Evolutionary conservation across 106 monocot species (phyloP), one percentile per base, ranked within the genome.

Genomic region (Xerophyta viscosa): DNA sequence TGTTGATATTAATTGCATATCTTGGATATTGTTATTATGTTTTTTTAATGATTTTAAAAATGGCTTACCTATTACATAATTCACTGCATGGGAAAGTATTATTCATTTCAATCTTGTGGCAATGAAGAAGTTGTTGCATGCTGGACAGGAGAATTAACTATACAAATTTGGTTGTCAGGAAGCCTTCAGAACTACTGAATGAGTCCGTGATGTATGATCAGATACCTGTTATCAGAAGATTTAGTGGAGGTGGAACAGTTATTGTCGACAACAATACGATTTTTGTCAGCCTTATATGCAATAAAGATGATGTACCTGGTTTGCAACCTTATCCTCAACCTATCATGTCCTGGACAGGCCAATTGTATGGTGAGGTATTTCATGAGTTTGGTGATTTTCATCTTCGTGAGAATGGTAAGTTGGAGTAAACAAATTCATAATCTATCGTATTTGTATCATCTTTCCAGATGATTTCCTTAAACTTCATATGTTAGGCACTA

Each of bases 201-300:
- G 60, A 78, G 31, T 41, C 67, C 27, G 88, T 88, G 57, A 65
- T 88, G 45, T 60, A 47, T 52, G 77, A 94, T 76, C 48, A 59
- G 0, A 64, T 94, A 41, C 94, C 88, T 54, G 84, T 88, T 14
- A 67, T 94, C 56, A 75, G 53, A 52, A 80, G 94, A 65, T 94
- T 88, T 56, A 71, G 70, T 42, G 94, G 94, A 42, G 94, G 94
- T 6, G 88, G 94, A 19, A 94, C 94, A 14, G 94, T 94, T 24
- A 79, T 94, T 63, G 94, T 94, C 29, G 94, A 88, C 57, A 52
- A 69, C 37, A 77, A 54, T 20, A 94, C 88, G 0, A 56, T 88
- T 31, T 94, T 94, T 60, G 57, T 81, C 13, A 77, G 67, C 41
- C 62, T 88, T n/a, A 88, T 94, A 43, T 94, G 94, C 72, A 88